A percentile compares a stretch with the other conserved stretches of the same genome.
Evolutionary conservation across 495 filamentous ascomycete species (phyloP).

Genomic region (Astrothelium subdiscretum): DNA sequence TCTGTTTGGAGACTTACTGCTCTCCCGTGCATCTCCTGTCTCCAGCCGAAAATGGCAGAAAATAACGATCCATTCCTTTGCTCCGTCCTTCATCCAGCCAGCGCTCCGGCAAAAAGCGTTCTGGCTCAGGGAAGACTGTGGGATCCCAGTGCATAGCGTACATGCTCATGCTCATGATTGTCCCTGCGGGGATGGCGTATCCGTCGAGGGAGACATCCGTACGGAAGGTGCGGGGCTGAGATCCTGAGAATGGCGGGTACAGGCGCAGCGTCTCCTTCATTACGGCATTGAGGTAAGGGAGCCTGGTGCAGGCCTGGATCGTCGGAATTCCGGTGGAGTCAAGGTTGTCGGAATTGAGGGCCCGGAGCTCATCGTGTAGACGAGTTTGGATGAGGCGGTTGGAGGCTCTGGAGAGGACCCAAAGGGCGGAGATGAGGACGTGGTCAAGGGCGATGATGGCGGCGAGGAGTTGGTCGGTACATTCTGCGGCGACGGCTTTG

Average conservation of each 20-base stretch:
- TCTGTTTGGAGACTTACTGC: too few species aligned
- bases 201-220: background rate
- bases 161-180: constrained; percentile 8
- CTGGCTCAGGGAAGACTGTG: constrained; percentile 9
- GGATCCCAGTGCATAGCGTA: constrained; percentile 7
- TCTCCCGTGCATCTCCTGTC: background rate
- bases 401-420: background rate
- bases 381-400: background rate
- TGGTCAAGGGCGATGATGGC: background rate
- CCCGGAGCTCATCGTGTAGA: background rate
- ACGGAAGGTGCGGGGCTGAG: background rate
- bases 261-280: background rate
- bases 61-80: background rate
- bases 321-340: background rate
- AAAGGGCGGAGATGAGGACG: background rate
- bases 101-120: constrained; percentile 7
- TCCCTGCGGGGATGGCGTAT: constrained; percentile 9
- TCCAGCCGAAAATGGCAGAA: constrained; percentile 3
- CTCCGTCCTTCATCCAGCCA: constrained; percentile 3
- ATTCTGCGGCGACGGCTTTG: background rate
- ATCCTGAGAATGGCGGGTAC: background rate
- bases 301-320: background rate
- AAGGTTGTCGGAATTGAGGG: background rate
- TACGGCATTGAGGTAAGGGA: background rate
- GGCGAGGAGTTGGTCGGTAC: background rate